Conservation (phyloP, 441 rosid genomes). For the Aquilaria agallochum region DNA sequence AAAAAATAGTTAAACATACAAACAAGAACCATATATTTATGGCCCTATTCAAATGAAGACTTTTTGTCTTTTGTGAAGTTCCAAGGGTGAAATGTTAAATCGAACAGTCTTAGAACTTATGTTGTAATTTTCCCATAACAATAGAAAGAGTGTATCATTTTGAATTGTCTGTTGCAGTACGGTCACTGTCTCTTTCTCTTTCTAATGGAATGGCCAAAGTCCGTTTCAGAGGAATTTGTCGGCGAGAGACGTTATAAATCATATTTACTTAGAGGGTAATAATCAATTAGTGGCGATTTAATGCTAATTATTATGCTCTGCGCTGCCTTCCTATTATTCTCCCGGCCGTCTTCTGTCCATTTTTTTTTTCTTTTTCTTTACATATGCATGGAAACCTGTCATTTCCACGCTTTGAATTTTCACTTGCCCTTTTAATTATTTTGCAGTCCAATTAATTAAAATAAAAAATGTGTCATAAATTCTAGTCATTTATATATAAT, state of each 20-base stretch:
- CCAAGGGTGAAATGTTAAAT: too few relatives aligned
- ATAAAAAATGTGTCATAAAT: constrained; percentile 5
- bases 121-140: too few relatives aligned
- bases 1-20: too few relatives aligned
- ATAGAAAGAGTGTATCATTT: too few relatives aligned
- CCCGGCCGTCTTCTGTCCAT: constrained; percentile 16
- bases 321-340: constrained; percentile 10
- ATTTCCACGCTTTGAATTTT: constrained; percentile 2
- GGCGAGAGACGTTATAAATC: constrained; percentile 61
- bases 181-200: constrained; percentile 10
- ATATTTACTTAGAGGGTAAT: constrained; percentile 19
- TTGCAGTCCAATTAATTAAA: constrained; percentile 1
- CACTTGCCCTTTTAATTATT: constrained; percentile 12
- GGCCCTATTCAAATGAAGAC: too few relatives aligned
- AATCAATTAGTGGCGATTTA: constrained; percentile 24
- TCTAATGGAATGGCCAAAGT: constrained; percentile 16
- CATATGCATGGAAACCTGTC: constrained; percentile 24
- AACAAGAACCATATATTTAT: too few relatives aligned
- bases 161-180: neutral
- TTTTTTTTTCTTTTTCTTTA: constrained; percentile 20
- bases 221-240: constrained; percentile 49
- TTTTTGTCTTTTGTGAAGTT: too few relatives aligned
- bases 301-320: neutral
- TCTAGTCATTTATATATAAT: constrained; percentile 57
- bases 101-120: too few relatives aligned